Conservation (phyloP, 148 eudicot genomes). For the Fagopyrum esculentum region DNA sequence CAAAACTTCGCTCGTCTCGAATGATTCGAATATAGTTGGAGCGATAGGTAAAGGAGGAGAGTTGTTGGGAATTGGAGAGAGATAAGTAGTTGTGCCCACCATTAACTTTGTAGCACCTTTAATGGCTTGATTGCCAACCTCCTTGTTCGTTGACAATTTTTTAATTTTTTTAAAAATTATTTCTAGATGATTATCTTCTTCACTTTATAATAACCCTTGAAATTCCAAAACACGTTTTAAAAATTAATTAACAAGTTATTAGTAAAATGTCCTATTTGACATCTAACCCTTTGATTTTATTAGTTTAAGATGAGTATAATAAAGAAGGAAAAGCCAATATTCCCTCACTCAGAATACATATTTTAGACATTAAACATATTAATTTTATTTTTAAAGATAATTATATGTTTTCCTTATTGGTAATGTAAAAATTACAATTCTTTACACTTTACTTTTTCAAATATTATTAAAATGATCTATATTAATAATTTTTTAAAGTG, state of each 20-base stretch:
- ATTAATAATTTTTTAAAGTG: too few relatives aligned
- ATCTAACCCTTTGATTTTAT: neutral
- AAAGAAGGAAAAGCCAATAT: neutral
- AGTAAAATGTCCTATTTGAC: neutral
- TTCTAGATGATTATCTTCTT: neutral
- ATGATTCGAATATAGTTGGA: neutral
- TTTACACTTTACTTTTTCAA: too few relatives aligned
- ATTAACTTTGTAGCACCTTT: neutral
- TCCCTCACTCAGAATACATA: too few relatives aligned
- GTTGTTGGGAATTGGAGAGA: conserved; percentile 3
- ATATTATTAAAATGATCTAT: too few relatives aligned
- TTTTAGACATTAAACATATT: too few relatives aligned
- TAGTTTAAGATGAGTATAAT: too few relatives aligned
- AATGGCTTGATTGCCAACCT: neutral
- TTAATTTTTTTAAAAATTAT: neutral
- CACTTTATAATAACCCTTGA: neutral
- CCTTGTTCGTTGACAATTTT: neutral
- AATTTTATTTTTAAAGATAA: too few relatives aligned
- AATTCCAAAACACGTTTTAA: neutral
- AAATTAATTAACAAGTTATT: neutral
- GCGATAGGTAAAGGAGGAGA: neutral
- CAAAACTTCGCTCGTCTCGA: too few relatives aligned
- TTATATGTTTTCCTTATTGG: too few relatives aligned
- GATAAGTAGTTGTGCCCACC: conserved; percentile 10
- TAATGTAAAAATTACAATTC: too few relatives aligned